These are phyloP conservation scores for Paratinospora sagittata DNA, from an alignment of 164 flowering plant genomes.

Conservation along the genomic window DNA sequence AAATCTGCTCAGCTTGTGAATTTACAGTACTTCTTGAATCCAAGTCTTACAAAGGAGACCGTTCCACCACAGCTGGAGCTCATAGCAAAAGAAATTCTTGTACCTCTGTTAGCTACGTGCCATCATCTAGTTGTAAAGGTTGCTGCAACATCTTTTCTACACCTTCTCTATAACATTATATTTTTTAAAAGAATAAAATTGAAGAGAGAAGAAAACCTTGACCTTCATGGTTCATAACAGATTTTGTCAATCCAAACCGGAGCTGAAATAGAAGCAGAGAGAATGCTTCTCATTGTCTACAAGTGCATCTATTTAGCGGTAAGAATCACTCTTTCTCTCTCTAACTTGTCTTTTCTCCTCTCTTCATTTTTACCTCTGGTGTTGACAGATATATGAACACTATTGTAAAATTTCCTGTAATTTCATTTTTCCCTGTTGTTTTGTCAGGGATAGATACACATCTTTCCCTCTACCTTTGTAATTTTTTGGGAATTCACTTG, in stretches of 20 bases:
- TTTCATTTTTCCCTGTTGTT: not conserved
- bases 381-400: not conserved
- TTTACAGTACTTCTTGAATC: slow-evolving; percentile 72
- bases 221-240: slow-evolving; percentile 30
- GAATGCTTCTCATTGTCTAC: slow-evolving; percentile 49
- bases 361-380: not conserved
- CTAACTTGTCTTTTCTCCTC: not conserved
- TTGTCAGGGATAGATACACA: not conserved
- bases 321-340: slow-evolving; percentile 21
- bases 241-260: slow-evolving; percentile 21
- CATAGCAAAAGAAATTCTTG: slow-evolving; percentile 56
- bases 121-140: slow-evolving; percentile 56
- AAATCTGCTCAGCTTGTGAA: slow-evolving; percentile 2
- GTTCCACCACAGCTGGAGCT: slow-evolving; percentile 70
- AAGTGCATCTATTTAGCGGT: slow-evolving; percentile 75
- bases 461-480: not conserved
- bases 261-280: slow-evolving; percentile 40
- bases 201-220: slow-evolving; percentile 6
- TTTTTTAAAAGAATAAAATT: not conserved
- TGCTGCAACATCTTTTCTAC: not conserved
- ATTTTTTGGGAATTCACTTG: not conserved
- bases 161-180: not conserved
- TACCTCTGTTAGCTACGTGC: slow-evolving; percentile 48
- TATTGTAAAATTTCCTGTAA: not conserved
- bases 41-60: slow-evolving; percentile 72